Evolutionary conservation across 1,284 basidiomycete genomes (phyloP).

Genomic region (Austroboletus novae-zelandiae): DNA sequence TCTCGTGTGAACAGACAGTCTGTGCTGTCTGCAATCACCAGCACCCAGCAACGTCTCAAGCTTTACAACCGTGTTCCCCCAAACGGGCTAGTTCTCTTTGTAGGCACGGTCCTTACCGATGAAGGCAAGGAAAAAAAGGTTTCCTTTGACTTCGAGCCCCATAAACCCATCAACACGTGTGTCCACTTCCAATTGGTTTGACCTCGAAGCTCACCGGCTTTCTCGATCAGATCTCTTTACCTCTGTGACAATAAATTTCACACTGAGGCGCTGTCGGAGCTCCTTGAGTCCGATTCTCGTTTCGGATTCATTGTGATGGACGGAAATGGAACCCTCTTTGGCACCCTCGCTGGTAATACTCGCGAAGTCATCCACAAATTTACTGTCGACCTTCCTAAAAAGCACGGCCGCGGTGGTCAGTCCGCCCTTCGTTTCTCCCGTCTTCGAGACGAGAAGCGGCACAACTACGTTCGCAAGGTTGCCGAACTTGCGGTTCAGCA

Average conservation of each 20-base stretch:
- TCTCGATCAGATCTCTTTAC: conserved; percentile 77
- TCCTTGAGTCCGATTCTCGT: conserved; percentile 95
- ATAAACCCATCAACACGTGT: conserved; percentile 98
- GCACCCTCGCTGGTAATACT: conserved; percentile 95
- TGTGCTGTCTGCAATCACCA: conserved; percentile 96
- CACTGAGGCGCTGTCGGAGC: conserved; percentile 94
- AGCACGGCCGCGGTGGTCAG: conserved; percentile 99
- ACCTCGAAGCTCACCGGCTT: conserved; percentile 7
- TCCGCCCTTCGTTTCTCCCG: conserved; percentile 99
- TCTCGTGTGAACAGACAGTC: conserved; percentile 98
- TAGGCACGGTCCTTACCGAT: conserved; percentile 96
- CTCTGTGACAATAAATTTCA: conserved; percentile 99
- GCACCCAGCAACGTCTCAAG: conserved; percentile 98
- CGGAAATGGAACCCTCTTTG: conserved; percentile 95
- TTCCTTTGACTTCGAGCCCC: conserved; percentile 96
- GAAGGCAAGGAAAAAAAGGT: conserved; percentile 99
- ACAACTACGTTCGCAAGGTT: conserved; percentile 99
- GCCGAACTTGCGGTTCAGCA: conserved; percentile 97
- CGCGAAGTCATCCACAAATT: conserved; percentile 98
- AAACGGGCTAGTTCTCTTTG: conserved; percentile 96
- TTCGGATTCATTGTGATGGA: conserved; percentile 99
- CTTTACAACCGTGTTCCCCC: conserved; percentile 95
- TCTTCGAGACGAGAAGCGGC: conserved; percentile 97
- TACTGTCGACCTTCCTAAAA: conserved; percentile 98
- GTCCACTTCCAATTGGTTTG: conserved; percentile 29